These are phyloP conservation scores for Entomortierella lignicola DNA, from an alignment of 192 early-diverging fungal genomes.

Conservation along the genomic window DNA sequence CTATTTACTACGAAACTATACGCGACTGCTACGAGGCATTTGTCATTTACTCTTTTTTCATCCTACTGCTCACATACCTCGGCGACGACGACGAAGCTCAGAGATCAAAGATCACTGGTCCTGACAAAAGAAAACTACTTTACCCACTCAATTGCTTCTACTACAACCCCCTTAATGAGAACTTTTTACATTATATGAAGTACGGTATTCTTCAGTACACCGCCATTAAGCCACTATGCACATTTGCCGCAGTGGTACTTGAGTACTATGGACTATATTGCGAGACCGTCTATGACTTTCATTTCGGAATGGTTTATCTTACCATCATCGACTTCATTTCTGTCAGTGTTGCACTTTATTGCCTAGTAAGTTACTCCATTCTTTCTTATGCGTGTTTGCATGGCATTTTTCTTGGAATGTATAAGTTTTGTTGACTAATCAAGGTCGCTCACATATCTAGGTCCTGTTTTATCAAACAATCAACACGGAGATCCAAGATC, in stretches of 20 bases:
- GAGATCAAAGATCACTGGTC: slow-evolving; percentile 59
- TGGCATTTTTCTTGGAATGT: neutral
- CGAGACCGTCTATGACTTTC: slow-evolving; percentile 66
- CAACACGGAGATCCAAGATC: slow-evolving; percentile 39
- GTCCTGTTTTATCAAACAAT: slow-evolving; percentile 50
- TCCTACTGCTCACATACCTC: slow-evolving; percentile 76
- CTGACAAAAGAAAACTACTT: slow-evolving; percentile 62
- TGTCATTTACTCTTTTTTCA: slow-evolving; percentile 78
- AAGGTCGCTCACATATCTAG: slow-evolving; percentile 5
- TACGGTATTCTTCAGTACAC: slow-evolving; percentile 79
- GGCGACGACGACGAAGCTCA: slow-evolving; percentile 62
- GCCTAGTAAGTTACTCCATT: slow-evolving; percentile 56
- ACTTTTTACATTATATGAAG: slow-evolving; percentile 69
- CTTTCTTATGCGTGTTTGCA: neutral
- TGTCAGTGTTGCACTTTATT: slow-evolving; percentile 73
- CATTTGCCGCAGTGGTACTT: slow-evolving; percentile 69
- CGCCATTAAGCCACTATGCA: slow-evolving; percentile 66
- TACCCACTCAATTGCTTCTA: slow-evolving; percentile 72
- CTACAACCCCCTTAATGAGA: slow-evolving; percentile 68
- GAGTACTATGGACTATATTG: slow-evolving; percentile 73
- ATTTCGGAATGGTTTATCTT: slow-evolving; percentile 76
- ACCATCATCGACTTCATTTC: slow-evolving; percentile 73
- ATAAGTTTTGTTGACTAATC: neutral
- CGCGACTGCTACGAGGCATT: slow-evolving; percentile 84
- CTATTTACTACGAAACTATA: slow-evolving; percentile 73